Evolutionary conservation across 768 basidiomycete genomes (phyloP).

Genomic region (Termitomyces heimii): DNA sequence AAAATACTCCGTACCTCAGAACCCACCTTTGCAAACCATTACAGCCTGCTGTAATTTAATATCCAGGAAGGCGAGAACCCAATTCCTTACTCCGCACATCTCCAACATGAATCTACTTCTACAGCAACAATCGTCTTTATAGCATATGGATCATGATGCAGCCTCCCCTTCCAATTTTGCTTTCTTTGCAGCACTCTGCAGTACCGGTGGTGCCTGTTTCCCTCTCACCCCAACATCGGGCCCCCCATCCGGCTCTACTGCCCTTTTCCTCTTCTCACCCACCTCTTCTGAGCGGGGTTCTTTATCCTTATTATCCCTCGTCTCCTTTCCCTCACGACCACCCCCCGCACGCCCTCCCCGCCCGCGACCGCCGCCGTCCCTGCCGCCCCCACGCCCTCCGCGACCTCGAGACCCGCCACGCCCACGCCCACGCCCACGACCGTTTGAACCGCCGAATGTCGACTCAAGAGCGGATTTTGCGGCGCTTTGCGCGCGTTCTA

Average conservation of each 20-base stretch:
- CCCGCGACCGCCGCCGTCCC: conserved; percentile 39
- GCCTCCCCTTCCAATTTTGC: conserved; percentile 32
- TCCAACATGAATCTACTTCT: not conserved
- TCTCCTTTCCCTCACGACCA: conserved; percentile 35
- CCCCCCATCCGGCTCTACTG: conserved; percentile 73
- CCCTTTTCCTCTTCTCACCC: conserved; percentile 76
- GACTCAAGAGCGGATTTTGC: conserved; percentile 43
- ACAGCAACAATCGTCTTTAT: not conserved
- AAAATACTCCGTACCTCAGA: too few species aligned
- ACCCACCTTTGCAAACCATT: too few species aligned
- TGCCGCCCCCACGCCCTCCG: conserved; percentile 38
- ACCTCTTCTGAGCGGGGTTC: conserved; percentile 36
- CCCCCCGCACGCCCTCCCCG: conserved; percentile 28
- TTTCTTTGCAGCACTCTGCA: conserved; percentile 37
- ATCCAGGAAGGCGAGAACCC: too few species aligned
- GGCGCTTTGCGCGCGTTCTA: conserved; percentile 67
- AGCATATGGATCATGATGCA: conserved; percentile 11
- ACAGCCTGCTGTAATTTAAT: too few species aligned
- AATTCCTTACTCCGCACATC: not conserved
- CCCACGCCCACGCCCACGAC: conserved; percentile 15
- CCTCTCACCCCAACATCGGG: conserved; percentile 64
- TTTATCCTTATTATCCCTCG: conserved; percentile 25
- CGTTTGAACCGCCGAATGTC: conserved; percentile 10
- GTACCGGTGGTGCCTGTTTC: conserved; percentile 46
- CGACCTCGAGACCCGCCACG: conserved; percentile 21